Evolutionary conservation across 768 basidiomycete species (phyloP), one percentile per base, ranked within the genome.

Genomic region (Serendipita sp.): DNA sequence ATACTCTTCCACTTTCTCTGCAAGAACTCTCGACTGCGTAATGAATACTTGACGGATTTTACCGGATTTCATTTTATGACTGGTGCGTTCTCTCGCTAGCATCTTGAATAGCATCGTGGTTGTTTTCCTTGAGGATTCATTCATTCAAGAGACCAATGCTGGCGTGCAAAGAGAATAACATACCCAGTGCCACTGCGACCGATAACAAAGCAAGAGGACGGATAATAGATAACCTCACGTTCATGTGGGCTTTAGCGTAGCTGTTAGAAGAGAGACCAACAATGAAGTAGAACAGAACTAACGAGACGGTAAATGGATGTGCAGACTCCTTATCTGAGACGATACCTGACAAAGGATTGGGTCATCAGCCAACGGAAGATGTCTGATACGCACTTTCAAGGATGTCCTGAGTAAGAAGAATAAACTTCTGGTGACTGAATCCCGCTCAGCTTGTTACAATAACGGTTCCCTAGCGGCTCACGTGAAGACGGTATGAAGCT

Each of bases 91-190:
- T 3, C 86, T 81, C 1, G 80, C 79, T 1, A 88, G 76, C 80
- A 89, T 88, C 71, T 86, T 88, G 75, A 84, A 86, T 0, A 89
- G 74, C 79, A 89, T 86, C 0, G 86, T 84, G 0, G 87, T 88
- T 0, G 85, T 88, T 77, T 88, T 88, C 0, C 86, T 86, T 67
- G 3, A 28, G 10, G 1, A 7, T 30, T 3, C 18, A 24, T 41
- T 37, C 13, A 7, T 13, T 41, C 13, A 41, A 13, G 46, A 15
- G 28, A 11, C 38, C 13, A 18, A 16, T 24, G 3, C 11, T 16
- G 3, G 28, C 16, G 15, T 32, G 51, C n/a, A 37, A 7, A 45
- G 24, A 24, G 24, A 24, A 24, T 24, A 24, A 24, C 77, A 11
- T 68, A 86, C 86, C 86, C 87, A 0, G 87, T 88, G 2, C 87